phyloP scores from a whole-genome alignment of 768 basidiomycete species.

The Leccinellum rugosiceps region DNA sequence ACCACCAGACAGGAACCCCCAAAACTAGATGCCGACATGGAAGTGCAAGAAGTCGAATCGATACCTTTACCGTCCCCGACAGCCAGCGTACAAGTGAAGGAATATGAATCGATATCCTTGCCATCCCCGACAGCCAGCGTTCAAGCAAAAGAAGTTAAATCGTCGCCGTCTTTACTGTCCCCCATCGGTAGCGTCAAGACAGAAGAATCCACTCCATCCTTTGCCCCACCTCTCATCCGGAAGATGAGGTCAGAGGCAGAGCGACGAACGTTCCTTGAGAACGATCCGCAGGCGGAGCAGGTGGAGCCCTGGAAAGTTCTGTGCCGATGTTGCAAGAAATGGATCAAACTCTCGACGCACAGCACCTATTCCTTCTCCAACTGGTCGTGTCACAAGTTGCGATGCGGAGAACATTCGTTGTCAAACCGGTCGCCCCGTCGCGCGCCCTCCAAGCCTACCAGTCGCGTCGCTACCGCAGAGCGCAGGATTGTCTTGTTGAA shows the following conservation, averaged over 20 bases:
- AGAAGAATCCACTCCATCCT: background rate
- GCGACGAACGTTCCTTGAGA: constrained; percentile 49
- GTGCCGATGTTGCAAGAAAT: constrained; percentile 61
- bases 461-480: constrained; percentile 58
- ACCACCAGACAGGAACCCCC: constrained; percentile 14
- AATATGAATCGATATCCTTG: constrained; percentile 6
- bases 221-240: background rate
- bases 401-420: constrained; percentile 33
- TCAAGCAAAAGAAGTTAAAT: background rate
- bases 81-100: constrained; percentile 6
- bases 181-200: background rate
- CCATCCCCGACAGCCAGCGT: constrained; percentile 2
- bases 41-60: background rate
- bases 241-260: constrained; percentile 33
- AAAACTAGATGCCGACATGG: background rate
- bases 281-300: constrained; percentile 50
- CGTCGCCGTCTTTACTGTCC: background rate
- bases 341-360: constrained; percentile 49
- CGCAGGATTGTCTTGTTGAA: constrained; percentile 62
- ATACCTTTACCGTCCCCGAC: background rate
- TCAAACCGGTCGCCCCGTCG: constrained; percentile 19
- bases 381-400: constrained; percentile 53
- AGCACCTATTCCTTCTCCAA: constrained; percentile 43
- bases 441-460: constrained; percentile 32
- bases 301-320: constrained; percentile 49